phyloP scores from a whole-genome alignment of 1,284 basidiomycete genomes.

The Fomitiporia mediterranea region DNA sequence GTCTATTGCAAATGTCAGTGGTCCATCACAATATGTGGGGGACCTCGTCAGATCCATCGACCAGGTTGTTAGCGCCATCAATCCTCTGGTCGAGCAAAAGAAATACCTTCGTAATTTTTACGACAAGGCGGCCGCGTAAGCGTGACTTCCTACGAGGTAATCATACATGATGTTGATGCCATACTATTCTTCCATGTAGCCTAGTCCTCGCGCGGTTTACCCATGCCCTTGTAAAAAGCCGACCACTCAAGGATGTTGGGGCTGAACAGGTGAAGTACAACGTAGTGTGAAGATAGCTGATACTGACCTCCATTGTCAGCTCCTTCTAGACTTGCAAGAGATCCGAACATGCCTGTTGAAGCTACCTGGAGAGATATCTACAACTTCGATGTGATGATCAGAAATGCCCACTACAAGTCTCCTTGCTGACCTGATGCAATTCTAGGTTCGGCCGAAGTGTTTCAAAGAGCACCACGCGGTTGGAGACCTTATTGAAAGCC shows the following conservation, averaged over 20 bases:
- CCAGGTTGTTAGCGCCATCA: constrained; percentile 60
- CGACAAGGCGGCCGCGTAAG: constrained; percentile 85
- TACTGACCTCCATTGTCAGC: constrained; percentile 39
- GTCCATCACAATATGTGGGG: constrained; percentile 75
- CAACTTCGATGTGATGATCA: constrained; percentile 47
- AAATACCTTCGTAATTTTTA: constrained; percentile 89
- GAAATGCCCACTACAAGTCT: neutral
- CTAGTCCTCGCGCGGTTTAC: constrained; percentile 82
- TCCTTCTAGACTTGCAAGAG: constrained; percentile 87
- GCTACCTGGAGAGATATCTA: constrained; percentile 67
- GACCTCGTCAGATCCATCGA: constrained; percentile 68
- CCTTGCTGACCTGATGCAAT: constrained; percentile 14
- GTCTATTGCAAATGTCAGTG: constrained; percentile 75
- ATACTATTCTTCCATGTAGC: constrained; percentile 50
- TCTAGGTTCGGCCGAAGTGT: constrained; percentile 72
- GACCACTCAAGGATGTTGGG: constrained; percentile 85
- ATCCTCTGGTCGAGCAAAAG: constrained; percentile 82
- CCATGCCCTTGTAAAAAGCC: constrained; percentile 78
- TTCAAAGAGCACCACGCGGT: constrained; percentile 70
- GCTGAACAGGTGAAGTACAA: constrained; percentile 75
- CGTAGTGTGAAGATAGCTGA: constrained; percentile 13
- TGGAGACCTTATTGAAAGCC: constrained; percentile 92
- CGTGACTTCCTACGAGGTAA: neutral
- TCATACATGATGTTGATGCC: too few relatives aligned
- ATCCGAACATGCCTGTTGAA: constrained; percentile 81